Evolutionary conservation across 306 rosid genomes (phyloP).

Genomic region (Purshia tridentata): DNA sequence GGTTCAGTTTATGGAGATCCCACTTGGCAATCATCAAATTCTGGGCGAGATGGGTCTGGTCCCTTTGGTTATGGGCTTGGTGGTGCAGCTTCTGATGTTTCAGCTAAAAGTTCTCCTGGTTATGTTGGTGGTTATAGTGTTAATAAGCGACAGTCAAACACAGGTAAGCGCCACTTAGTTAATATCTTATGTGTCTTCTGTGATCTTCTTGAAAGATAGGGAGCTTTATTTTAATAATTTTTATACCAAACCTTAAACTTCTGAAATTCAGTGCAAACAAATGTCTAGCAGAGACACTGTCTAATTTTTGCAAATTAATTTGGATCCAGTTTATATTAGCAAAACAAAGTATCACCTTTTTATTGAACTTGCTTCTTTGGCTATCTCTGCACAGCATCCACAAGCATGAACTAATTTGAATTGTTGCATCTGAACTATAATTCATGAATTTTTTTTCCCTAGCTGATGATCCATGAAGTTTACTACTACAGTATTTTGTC

Average conservation of each 20-base stretch:
- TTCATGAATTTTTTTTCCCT: slow-evolving; percentile 3
- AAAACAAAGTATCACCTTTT: neutral
- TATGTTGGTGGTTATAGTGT: slow-evolving; percentile 66
- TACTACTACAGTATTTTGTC: neutral
- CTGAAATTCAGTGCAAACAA: neutral
- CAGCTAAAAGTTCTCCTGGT: slow-evolving; percentile 60
- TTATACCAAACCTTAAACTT: neutral
- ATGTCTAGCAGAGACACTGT: neutral
- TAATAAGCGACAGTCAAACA: slow-evolving; percentile 65
- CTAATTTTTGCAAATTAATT: neutral
- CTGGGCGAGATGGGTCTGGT: slow-evolving; percentile 57
- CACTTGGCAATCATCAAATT: slow-evolving; percentile 63
- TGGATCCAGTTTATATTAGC: neutral
- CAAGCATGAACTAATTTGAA: neutral
- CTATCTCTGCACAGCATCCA: neutral
- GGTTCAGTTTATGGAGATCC: slow-evolving; percentile 41
- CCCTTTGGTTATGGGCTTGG: slow-evolving; percentile 68
- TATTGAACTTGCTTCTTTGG: slow-evolving; percentile 2
- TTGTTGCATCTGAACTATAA: neutral
- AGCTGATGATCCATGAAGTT: neutral
- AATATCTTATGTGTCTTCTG: neutral
- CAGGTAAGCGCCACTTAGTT: slow-evolving; percentile 45
- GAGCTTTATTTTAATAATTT: neutral
- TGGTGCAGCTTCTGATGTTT: slow-evolving; percentile 68
- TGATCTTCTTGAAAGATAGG: neutral